phyloP scores from a whole-genome alignment of 2,329 filamentous ascomycete genomes.

The Parafenestella ontariensis region DNA sequence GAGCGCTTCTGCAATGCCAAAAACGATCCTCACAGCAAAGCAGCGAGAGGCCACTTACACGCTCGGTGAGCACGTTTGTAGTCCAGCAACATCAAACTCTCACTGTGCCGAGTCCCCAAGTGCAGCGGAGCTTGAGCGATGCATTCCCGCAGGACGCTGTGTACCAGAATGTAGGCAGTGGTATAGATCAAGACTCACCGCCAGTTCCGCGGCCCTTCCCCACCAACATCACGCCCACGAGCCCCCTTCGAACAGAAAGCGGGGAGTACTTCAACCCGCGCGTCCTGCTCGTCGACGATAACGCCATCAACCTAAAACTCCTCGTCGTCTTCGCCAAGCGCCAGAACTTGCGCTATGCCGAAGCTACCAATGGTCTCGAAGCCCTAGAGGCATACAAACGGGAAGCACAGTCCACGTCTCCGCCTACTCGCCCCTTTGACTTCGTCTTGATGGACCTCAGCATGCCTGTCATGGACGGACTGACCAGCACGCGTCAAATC shows the following conservation, averaged over 20 bases:
- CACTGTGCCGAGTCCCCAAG: slow-evolving; percentile 12
- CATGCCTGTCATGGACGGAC: slow-evolving; percentile 49
- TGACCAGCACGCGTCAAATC: slow-evolving; percentile 46
- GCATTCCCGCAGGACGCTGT: slow-evolving; percentile 12
- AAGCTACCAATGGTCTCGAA: slow-evolving; percentile 44
- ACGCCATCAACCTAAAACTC: slow-evolving; percentile 45
- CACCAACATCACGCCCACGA: slow-evolving; percentile 23
- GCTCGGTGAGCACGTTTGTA: slow-evolving; percentile 20
- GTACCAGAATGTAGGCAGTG: slow-evolving; percentile 1
- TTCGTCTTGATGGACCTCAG: slow-evolving; percentile 45
- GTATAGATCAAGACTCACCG: slow-evolving; percentile 11
- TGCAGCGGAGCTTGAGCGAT: slow-evolving; percentile 36
- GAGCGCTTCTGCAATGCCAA: slow-evolving; percentile 31
- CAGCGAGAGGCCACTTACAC: slow-evolving; percentile 21
- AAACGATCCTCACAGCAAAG: slow-evolving; percentile 22
- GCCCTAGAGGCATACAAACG: slow-evolving; percentile 35
- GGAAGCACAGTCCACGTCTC: slow-evolving; percentile 18
- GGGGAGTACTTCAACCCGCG: slow-evolving; percentile 38
- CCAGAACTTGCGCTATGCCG: slow-evolving; percentile 32
- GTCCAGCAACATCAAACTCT: slow-evolving; percentile 19
- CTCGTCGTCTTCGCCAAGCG: slow-evolving; percentile 52
- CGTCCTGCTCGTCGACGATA: slow-evolving; percentile 45
- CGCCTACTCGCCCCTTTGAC: slow-evolving; percentile 35
- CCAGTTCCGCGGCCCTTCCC: slow-evolving; percentile 22
- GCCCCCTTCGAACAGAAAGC: slow-evolving; percentile 19